Evolutionary conservation across 169 alveolate species (phyloP), one percentile per base, ranked within the genome.

Genomic region (Cardiosporidium cionae): DNA sequence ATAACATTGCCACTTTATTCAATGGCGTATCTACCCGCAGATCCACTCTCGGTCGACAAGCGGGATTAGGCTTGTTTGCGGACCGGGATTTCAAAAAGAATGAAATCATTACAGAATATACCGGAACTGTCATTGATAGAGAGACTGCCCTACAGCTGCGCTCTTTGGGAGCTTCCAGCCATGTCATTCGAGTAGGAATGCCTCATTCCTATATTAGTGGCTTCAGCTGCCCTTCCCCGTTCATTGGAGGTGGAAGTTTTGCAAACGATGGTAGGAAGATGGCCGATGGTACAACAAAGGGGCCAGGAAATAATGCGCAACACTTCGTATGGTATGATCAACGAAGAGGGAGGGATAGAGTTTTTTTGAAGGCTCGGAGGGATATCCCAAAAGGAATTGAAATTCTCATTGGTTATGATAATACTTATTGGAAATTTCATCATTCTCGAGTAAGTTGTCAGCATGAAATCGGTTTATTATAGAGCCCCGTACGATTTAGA

Each of bases 241-340:
- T 66, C 37, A 58, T 35, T 22, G 82, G 76, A 5, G 82, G 72
- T 22, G 82, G 82, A 35, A 73, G 74, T 32, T 75, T 75, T 70
- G 74, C 67, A 37, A 75, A 75, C 58, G 82, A 75, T 37, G 82
- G 82, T 33, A 34, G 82, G n/a, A 65, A 73, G 76, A 23, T 9
- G 37, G 44, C 82, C 27, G 75, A 63, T 31, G 82, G 82, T 9
- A 44, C n/a, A 44, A 54, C 70, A 2, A 66, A 58, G 65, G 82
- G 82, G 28, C 82, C 82, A 3, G 82, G 82, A n/a, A 53, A 65
- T 36, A 28, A 67, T 52, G 82, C 73, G 7, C 75, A 73, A 5
- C 67, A 65, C 6, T 68, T 52, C 25, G 82, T 76, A 7, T 53
- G 44, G 54, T 76, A 53, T 22, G 82, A 76, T n/a, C 29, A 52